Evolutionary conservation across 148 eudicot genomes (phyloP).

Genomic region (Chenopodium berlandieri): DNA sequence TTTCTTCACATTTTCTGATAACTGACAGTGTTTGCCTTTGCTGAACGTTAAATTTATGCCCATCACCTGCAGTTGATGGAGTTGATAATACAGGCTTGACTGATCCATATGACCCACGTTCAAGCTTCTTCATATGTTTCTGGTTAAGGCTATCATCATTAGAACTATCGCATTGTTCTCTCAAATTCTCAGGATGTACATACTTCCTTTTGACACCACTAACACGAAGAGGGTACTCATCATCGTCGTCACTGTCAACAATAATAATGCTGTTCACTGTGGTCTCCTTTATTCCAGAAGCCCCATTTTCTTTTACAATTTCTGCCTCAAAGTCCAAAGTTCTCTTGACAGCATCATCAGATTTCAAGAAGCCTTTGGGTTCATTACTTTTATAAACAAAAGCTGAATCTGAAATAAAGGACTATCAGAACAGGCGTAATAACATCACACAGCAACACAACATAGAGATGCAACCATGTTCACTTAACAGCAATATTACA

Average conservation of each 20-base stretch:
- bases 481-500: too few relatives aligned
- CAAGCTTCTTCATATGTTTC: slow-evolving; percentile 7
- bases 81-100: slow-evolving; percentile 16
- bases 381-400: slow-evolving; percentile 6
- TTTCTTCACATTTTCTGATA: slow-evolving; percentile 15
- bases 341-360: slow-evolving; percentile 4
- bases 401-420: slow-evolving; percentile 14
- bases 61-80: background rate
- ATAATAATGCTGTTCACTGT: background rate
- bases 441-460: too few relatives aligned
- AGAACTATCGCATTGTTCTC: background rate
- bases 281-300: background rate
- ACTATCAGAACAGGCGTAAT: background rate
- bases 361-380: background rate
- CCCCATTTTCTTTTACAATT: background rate
- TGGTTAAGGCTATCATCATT: background rate
- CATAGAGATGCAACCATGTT: too few relatives aligned
- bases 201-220: slow-evolving; percentile 5
- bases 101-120: background rate
- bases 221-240: background rate
- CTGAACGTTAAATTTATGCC: background rate
- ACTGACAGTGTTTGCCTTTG: background rate
- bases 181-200: background rate
- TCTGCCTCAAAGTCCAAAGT: slow-evolving; percentile 4
- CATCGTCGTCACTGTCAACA: slow-evolving; percentile 16